Evolutionary conservation across 805 yeast genomes (phyloP).

Genomic region (Saccharomyces jurei): DNA sequence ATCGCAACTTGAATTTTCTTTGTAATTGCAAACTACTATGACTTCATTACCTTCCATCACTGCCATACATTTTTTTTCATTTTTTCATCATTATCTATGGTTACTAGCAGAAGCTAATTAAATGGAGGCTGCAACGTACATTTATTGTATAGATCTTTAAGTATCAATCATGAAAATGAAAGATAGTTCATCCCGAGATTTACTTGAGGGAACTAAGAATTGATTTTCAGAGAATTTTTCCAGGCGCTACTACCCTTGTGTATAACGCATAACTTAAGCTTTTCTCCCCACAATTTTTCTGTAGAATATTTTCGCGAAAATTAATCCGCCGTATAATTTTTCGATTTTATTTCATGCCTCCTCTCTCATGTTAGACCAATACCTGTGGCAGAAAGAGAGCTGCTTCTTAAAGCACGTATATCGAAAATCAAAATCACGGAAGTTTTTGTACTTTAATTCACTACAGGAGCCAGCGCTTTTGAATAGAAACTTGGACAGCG

Average conservation of each 20-base stretch:
- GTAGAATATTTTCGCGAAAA: not conserved
- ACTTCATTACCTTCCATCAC: not conserved
- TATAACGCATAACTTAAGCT: not conserved
- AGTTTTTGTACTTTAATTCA: not conserved
- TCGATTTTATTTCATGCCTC: not conserved
- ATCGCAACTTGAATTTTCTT: not conserved
- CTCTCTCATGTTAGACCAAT: not conserved
- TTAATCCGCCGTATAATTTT: not conserved
- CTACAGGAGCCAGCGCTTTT: not conserved
- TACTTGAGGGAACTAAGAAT: not conserved
- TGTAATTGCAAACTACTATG: not conserved
- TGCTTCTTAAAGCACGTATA: not conserved
- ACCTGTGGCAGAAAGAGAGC: not conserved
- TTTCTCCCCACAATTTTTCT: not conserved
- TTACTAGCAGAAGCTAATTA: not conserved
- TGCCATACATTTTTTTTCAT: not conserved
- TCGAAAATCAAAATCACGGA: not conserved
- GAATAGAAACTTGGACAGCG: no score
- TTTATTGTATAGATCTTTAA: not conserved
- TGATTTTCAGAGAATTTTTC: not conserved
- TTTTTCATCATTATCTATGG: not conserved
- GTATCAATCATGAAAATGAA: not conserved
- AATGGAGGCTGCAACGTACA: not conserved
- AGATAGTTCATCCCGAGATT: not conserved
- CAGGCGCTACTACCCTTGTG: not conserved